Conservation (phyloP, 1,284 basidiomycete genomes). For the Ceratobasidium theobromae region DNA sequence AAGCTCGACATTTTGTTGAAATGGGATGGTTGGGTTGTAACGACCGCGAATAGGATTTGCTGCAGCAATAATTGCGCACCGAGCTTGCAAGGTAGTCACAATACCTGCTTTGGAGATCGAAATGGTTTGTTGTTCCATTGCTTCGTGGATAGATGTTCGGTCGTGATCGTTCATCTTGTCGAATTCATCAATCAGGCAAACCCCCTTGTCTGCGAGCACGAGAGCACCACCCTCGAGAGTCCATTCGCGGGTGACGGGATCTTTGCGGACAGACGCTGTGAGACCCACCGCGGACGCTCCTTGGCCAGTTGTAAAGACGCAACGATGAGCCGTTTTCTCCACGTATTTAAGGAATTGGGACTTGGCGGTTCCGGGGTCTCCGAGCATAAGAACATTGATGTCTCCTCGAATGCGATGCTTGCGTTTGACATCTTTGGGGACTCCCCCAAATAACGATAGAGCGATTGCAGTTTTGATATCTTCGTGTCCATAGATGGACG, state of each 20-base stretch:
- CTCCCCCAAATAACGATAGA: slow-evolving; percentile 90
- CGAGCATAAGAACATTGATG: slow-evolving; percentile 94
- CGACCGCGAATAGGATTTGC: slow-evolving; percentile 96
- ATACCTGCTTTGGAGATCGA: slow-evolving; percentile 99
- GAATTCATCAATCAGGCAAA: slow-evolving; percentile 98
- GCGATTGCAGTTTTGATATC: slow-evolving; percentile 98
- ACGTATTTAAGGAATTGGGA: slow-evolving; percentile 99
- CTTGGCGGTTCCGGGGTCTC: slow-evolving; percentile 98
- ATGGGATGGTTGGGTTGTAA: slow-evolving; percentile 97
- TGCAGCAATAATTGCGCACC: slow-evolving; percentile 96
- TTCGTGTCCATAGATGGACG: slow-evolving; percentile 98
- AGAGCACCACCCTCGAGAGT: slow-evolving; percentile 97
- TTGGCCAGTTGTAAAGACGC: slow-evolving; percentile 92
- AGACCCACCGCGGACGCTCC: slow-evolving; percentile 98
- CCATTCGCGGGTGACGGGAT: slow-evolving; percentile 97
- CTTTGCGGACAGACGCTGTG: slow-evolving; percentile 96
- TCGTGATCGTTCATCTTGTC: slow-evolving; percentile 99
- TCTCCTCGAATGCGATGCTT: slow-evolving; percentile 97
- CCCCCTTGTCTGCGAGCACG: slow-evolving; percentile 98
- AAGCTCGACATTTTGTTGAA: slow-evolving; percentile 97
- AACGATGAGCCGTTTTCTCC: slow-evolving; percentile 96
- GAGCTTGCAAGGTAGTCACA: slow-evolving; percentile 93
- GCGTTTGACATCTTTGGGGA: slow-evolving; percentile 92
- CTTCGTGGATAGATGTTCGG: slow-evolving; percentile 97
- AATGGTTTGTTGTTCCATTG: slow-evolving; percentile 99